Evolutionary conservation across 129 eudicot genomes (phyloP).

Genomic region (Mikania micrantha): DNA sequence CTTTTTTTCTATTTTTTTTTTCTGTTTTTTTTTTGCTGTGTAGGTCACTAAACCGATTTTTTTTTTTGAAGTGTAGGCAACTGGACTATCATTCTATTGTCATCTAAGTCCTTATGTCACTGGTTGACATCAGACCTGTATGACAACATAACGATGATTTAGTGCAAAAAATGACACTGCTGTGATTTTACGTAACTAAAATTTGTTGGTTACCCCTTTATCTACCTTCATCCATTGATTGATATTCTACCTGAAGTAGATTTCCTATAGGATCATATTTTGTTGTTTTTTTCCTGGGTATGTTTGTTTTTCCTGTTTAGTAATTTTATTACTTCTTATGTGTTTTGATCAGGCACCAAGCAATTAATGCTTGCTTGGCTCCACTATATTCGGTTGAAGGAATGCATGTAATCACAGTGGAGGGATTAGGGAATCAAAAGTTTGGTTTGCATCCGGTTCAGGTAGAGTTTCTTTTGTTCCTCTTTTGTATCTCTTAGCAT

Average conservation of each 20-base stretch:
- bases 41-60: background rate
- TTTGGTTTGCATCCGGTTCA: slow-evolving; percentile 92
- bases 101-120: background rate
- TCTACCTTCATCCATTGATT: background rate
- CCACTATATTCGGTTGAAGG: slow-evolving; percentile 97
- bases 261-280: background rate
- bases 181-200: background rate
- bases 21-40: too few species aligned
- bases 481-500: background rate
- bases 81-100: background rate
- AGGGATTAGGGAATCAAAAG: slow-evolving; percentile 81
- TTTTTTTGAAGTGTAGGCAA: too few species aligned
- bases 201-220: background rate
- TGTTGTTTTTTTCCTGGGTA: too few species aligned
- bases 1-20: too few species aligned
- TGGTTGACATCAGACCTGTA: background rate
- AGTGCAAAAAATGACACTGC: too few species aligned
- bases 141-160: background rate
- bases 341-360: slow-evolving; percentile 59
- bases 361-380: slow-evolving; percentile 97
- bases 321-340: background rate
- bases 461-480: slow-evolving; percentile 34
- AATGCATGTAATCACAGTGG: slow-evolving; percentile 96
- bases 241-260: background rate
- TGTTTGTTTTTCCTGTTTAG: background rate